Percentiles rank a stretch among this genome's conserved stretches.
These are phyloP conservation scores for Exophiala xenobiotica DNA, from an alignment of 2,329 filamentous ascomycete genomes.

Conservation along the genomic window DNA sequence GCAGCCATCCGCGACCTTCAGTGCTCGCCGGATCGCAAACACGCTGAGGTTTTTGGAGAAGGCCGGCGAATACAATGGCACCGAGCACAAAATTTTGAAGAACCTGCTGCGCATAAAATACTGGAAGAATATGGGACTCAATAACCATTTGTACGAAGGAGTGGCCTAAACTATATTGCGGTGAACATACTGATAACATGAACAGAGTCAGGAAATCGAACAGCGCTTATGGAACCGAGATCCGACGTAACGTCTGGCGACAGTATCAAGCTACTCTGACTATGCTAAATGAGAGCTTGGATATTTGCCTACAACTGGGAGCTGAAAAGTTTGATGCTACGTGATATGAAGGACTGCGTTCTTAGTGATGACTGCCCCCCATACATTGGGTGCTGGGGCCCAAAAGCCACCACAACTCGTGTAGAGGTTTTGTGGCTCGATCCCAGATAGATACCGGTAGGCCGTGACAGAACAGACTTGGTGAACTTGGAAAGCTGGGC, in stretches of 20 bases:
- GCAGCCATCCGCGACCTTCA: constrained; percentile 38
- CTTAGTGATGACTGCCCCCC: no score
- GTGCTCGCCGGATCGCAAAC: constrained; percentile 43
- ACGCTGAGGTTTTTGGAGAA: constrained; percentile 47
- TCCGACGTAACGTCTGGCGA: constrained; percentile 39
- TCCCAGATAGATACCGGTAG: no score
- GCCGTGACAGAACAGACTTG: no score
- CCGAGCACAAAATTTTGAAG: constrained; percentile 50
- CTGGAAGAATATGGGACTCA: constrained; percentile 40
- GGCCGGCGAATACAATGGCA: constrained; percentile 40
- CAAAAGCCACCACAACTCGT: no score
- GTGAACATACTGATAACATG: constrained; percentile 32
- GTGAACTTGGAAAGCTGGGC: no score
- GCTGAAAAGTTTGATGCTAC: neutral
- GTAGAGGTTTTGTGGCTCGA: no score
- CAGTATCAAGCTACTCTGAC: constrained; percentile 47
- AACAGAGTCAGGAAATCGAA: constrained; percentile 23
- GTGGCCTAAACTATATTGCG: neutral
- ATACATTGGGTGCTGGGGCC: no score
- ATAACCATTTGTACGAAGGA: constrained; percentile 31
- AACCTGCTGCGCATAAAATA: constrained; percentile 46
- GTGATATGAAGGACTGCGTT: no score
- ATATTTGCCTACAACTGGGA: constrained; percentile 40
- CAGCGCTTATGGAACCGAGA: constrained; percentile 30
- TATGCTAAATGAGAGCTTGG: constrained; percentile 50